Evolutionary conservation across 2,329 filamentous ascomycete genomes (phyloP), one percentile per base, ranked within the genome.

Genomic region (Delphinella strobiligena): DNA sequence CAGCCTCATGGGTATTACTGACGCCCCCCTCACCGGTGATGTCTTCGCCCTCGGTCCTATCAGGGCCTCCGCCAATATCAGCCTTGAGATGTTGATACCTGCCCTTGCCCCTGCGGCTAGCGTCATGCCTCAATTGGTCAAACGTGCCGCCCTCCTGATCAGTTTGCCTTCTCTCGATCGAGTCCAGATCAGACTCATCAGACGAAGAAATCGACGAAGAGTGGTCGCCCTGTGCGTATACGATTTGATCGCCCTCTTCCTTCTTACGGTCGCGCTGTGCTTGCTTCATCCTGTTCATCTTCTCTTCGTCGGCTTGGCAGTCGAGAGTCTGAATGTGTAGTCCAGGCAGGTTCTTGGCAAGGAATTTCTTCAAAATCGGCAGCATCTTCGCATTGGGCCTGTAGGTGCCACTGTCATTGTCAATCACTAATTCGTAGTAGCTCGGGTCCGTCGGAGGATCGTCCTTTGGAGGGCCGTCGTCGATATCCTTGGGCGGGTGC

Each of bases 401-500:
- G 59, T 96, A 96, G 0, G 89, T 96, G 9, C 89, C 89, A 40
- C 80, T 86, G 60, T 94, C 89, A 53, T 96, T 96, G 65, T 96
- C 89, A 54, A 96, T 95, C 47, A 91, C 68, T 7, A 96, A 73
- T 56, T 93, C 82, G 58, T 94, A 96, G 54, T 74, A 62, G 4
- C 56, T 51, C 0, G 75, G 74, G 38, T 78, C 71, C 4, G 57
- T 67, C 3, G 69, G 68, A 2, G 67, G 56, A 3, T 66, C 61
- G 2, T 56, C 49, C 19, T 54, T 38, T 1, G 65, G 60, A 2
- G 66, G 55, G 2, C 61, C 57, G 70, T 68, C 38, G 59, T 55
- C n/a, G 64, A 68, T 56, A 2, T 71, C 61, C 1, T 69, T 51
- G 0, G 65, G 55, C 0, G 74, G 74, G 44, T 81, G 74, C 16